phyloP scores from a whole-genome alignment of 1,139 yeast species.

The Geotrichum carabidarum region DNA sequence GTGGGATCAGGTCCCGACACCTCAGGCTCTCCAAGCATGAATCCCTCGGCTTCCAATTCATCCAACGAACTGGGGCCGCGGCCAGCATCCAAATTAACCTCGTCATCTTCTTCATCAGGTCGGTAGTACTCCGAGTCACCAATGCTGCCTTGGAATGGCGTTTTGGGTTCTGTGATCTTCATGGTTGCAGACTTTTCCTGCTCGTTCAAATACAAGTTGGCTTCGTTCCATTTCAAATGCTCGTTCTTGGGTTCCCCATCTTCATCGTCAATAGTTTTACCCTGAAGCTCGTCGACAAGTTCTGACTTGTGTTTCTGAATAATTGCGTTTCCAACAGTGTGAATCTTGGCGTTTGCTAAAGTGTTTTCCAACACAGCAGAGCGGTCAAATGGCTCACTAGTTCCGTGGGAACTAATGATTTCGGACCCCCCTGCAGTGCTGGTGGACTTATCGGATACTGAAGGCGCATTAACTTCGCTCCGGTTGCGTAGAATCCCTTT shows the following conservation, averaged over 20 bases:
- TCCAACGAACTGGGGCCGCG: constrained; percentile 34
- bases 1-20: constrained; percentile 27
- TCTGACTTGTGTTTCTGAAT: constrained; percentile 22
- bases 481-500: constrained; percentile 19
- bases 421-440: neutral
- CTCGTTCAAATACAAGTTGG: constrained; percentile 60
- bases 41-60: constrained; percentile 39
- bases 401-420: neutral
- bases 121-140: constrained; percentile 82
- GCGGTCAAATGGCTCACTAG: constrained; percentile 37
- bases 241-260: constrained; percentile 20
- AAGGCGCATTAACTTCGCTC: neutral
- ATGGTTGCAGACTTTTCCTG: constrained; percentile 67
- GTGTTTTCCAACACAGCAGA: constrained; percentile 47
- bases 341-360: constrained; percentile 41
- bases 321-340: constrained; percentile 31
- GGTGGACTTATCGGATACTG: neutral
- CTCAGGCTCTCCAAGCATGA: constrained; percentile 55
- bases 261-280: constrained; percentile 17
- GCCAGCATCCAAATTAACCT: constrained; percentile 37
- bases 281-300: constrained; percentile 10
- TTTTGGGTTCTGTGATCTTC: constrained; percentile 94
- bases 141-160: constrained; percentile 93
- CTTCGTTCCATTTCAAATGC: constrained; percentile 69
- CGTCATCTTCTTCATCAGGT: constrained; percentile 61